A percentile compares a stretch with the other conserved stretches of the same genome.
Evolutionary conservation across 805 yeast species (phyloP).

Genomic region (Saturnispora kantuleensis): DNA sequence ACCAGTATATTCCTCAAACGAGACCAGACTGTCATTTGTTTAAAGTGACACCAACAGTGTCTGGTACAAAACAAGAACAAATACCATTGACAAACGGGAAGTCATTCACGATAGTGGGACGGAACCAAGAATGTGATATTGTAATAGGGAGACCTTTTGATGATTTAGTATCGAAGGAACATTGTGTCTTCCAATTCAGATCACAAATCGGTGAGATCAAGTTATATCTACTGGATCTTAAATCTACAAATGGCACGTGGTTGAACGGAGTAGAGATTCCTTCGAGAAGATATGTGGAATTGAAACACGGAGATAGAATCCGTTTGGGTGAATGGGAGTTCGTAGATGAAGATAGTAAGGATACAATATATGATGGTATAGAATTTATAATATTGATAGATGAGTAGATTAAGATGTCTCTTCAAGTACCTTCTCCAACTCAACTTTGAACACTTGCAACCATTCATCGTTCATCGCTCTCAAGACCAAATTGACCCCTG

Average conservation of each 20-base stretch:
- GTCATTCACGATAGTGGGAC: slow-evolving; percentile 22
- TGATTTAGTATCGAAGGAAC: slow-evolving; percentile 18
- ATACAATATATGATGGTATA: slow-evolving; percentile 3
- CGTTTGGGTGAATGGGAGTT: slow-evolving; percentile 19
- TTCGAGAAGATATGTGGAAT: slow-evolving; percentile 18
- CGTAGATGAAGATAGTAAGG: background rate
- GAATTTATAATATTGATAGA: slow-evolving; percentile 20
- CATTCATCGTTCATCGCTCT: slow-evolving; percentile 4
- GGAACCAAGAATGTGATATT: slow-evolving; percentile 17
- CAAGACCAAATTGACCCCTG: slow-evolving; percentile 7
- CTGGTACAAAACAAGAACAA: slow-evolving; percentile 11
- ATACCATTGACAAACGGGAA: slow-evolving; percentile 14
- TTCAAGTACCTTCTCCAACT: background rate
- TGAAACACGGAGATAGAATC: slow-evolving; percentile 19
- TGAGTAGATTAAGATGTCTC: background rate
- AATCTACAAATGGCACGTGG: slow-evolving; percentile 25
- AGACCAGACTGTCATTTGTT: slow-evolving; percentile 14
- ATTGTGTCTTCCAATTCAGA: slow-evolving; percentile 25
- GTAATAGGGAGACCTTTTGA: slow-evolving; percentile 13
- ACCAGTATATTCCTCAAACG: slow-evolving; percentile 11
- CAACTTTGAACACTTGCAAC: slow-evolving; percentile 6
- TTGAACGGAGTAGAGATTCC: slow-evolving; percentile 23
- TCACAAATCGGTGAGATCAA: slow-evolving; percentile 1
- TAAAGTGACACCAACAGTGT: slow-evolving; percentile 3
- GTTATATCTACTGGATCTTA: slow-evolving; percentile 21